Evolutionary conservation across 2,329 filamentous ascomycete species (phyloP).

Genomic region (Trichoderma aggressivum): DNA sequence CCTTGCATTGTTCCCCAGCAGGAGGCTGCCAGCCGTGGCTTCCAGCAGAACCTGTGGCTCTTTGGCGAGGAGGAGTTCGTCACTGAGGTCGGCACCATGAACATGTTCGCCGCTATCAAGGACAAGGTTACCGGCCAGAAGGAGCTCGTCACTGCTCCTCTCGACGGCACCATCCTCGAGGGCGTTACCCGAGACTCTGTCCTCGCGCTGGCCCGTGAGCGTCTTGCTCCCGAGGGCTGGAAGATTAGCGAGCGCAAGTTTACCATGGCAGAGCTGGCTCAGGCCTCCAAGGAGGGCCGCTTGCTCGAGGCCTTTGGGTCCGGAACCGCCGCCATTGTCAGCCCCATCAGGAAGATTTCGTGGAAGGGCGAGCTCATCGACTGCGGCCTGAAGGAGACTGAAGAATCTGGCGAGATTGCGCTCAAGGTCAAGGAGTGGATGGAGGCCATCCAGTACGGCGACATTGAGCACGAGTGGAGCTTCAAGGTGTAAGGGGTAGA

Average conservation of each 20-base stretch:
- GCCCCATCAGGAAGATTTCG: slow-evolving; percentile 81
- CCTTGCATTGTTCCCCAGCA: slow-evolving; percentile 96
- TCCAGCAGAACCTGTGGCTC: slow-evolving; percentile 98
- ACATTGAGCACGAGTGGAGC: slow-evolving; percentile 91
- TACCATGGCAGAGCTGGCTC: slow-evolving; percentile 80
- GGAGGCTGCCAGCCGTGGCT: slow-evolving; percentile 83
- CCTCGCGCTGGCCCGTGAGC: slow-evolving; percentile 78
- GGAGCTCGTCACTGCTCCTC: slow-evolving; percentile 88
- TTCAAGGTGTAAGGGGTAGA: slow-evolving; percentile 40
- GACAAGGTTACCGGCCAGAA: slow-evolving; percentile 86
- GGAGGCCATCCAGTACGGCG: slow-evolving; percentile 90
- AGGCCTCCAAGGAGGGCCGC: slow-evolving; percentile 79
- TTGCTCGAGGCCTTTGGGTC: slow-evolving; percentile 91
- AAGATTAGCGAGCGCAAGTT: slow-evolving; percentile 83
- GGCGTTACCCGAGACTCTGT: slow-evolving; percentile 93
- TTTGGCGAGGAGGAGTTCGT: slow-evolving; percentile 95
- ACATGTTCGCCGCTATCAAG: slow-evolving; percentile 84
- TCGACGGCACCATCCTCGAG: slow-evolving; percentile 94
- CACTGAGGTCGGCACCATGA: slow-evolving; percentile 98
- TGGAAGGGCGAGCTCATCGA: slow-evolving; percentile 80
- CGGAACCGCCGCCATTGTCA: slow-evolving; percentile 91
- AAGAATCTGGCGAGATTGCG: slow-evolving; percentile 87
- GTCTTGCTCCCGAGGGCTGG: slow-evolving; percentile 83
- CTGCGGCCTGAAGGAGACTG: slow-evolving; percentile 74
- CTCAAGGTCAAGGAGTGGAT: slow-evolving; percentile 94